Evolutionary conservation across 2,329 filamentous ascomycete genomes (phyloP), one percentile per base, ranked within the genome.

Genomic region (Cercospora brassicicola): DNA sequence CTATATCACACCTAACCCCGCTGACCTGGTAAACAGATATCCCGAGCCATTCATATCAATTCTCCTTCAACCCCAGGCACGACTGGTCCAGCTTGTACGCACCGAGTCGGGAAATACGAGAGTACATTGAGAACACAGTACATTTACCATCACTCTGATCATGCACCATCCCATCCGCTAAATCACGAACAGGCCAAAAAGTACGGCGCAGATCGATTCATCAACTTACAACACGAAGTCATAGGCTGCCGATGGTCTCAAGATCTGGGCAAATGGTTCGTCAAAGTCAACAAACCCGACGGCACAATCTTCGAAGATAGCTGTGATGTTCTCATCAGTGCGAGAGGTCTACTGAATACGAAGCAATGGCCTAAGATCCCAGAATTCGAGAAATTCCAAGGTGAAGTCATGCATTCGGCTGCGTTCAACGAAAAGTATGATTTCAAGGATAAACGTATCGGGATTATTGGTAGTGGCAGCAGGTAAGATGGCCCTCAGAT

Each of bases 41-140:
- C 26, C 81, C 80, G 11, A 77, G 79, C 55, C 74, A 82, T 67
- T 81, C 80, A 0, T 82, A 82, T 65, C 80, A 82, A 71, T 82
- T 79, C 67, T 78, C 79, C 0, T 82, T 82, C 69, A 80, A 80
- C 61, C 80, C 80, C 0, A 82, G 81, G 56, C 77, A 71, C 5
- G 74, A 79, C 48, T 82, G 81, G 81, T 79, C 78, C 1, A 75
- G 77, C 1, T 72, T 82, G 8, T 82, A 82, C 57, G 79, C 80
- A 0, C 80, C 81, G 75, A 81, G 66, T 74, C 64, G 66, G 62
- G 70, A 72, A 59, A 72, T 72, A 36, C 61, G 66, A 42, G 67
- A 72, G 9, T 72, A 72, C 33, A 65, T 72, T 3, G 66, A 66
- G 20, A 60, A 55, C 4, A 69, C 70, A 10, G 59, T 61, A 45